Percentiles rank a stretch among this genome's conserved stretches.
phyloP scores from a whole-genome alignment of 1,284 basidiomycete genomes.

The Ganoderma boninense region DNA sequence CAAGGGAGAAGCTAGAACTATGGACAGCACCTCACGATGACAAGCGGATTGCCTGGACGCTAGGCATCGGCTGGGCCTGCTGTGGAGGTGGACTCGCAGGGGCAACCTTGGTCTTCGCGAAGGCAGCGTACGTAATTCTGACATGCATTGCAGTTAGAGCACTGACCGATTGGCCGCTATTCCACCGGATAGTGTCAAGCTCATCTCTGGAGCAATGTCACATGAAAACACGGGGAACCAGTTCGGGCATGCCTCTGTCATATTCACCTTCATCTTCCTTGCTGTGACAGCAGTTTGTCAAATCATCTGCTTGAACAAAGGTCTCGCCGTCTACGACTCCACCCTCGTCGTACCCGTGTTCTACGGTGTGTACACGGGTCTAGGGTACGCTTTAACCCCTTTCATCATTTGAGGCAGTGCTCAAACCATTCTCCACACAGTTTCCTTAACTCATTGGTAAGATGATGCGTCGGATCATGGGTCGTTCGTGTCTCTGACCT shows the following conservation, averaged over 20 bases:
- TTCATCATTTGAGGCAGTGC: not conserved
- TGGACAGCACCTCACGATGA: constrained; percentile 86
- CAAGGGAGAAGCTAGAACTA: constrained; percentile 71
- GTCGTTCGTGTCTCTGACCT: not conserved
- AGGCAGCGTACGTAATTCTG: constrained; percentile 72
- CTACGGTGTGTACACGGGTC: constrained; percentile 73
- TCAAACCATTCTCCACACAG: constrained; percentile 41
- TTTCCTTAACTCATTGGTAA: constrained; percentile 72
- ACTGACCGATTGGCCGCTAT: not conserved
- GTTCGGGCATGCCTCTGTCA: constrained; percentile 82
- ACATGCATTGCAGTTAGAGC: constrained; percentile 12
- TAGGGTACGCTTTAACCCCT: constrained; percentile 53
- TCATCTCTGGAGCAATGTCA: constrained; percentile 77
- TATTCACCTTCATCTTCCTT: constrained; percentile 86
- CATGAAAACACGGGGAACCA: constrained; percentile 86
- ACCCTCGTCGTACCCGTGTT: constrained; percentile 80
- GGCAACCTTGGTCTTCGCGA: constrained; percentile 90
- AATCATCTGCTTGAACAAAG: constrained; percentile 91
- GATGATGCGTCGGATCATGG: constrained; percentile 5
- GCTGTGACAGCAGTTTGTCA: constrained; percentile 85
- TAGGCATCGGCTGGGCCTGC: constrained; percentile 93
- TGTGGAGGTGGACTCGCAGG: constrained; percentile 91
- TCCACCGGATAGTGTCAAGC: constrained; percentile 65
- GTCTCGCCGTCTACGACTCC: constrained; percentile 81
- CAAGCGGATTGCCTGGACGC: constrained; percentile 84